A percentile compares a stretch with the other conserved stretches of the same genome.
Evolutionary conservation across 257 asterid genomes (phyloP).

Genomic region (Cynanchum wilfordii): DNA sequence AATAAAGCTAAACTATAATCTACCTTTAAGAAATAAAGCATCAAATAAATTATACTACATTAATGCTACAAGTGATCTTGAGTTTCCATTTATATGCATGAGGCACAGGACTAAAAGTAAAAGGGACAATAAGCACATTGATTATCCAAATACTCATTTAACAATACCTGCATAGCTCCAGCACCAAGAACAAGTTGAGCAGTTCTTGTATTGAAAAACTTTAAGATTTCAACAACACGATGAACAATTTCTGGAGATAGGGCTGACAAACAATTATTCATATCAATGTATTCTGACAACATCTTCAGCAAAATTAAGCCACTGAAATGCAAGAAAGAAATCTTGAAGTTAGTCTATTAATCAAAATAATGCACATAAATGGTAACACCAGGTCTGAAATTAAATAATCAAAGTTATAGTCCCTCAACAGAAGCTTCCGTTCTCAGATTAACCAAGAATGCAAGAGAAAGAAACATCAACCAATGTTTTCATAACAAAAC

Average conservation of each 20-base stretch:
- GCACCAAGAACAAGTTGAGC: conserved; percentile 99
- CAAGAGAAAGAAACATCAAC: neutral
- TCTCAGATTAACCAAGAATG: neutral
- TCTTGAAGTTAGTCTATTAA: conserved; percentile 1
- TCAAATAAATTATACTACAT: neutral
- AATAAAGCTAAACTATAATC: neutral
- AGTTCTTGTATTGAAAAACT: conserved; percentile 87
- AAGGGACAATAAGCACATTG: neutral
- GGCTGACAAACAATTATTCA: conserved; percentile 64
- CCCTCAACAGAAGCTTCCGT: neutral
- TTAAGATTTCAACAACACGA: conserved; percentile 89
- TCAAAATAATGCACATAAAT: neutral
- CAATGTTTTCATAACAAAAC: too few relatives aligned
- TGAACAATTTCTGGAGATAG: conserved; percentile 90
- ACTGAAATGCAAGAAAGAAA: conserved; percentile 40
- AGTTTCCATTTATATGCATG: neutral
- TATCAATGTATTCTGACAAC: conserved; percentile 83
- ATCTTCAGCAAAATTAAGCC: conserved; percentile 97
- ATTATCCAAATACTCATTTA: conserved; percentile 1
- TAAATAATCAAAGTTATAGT: neutral
- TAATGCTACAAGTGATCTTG: neutral
- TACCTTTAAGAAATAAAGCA: neutral
- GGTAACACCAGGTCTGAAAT: neutral
- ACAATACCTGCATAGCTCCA: conserved; percentile 90
- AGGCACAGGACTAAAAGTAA: neutral